phyloP scores from a whole-genome alignment of 208 protist species.

The Trypanosomatidae sp. region DNA sequence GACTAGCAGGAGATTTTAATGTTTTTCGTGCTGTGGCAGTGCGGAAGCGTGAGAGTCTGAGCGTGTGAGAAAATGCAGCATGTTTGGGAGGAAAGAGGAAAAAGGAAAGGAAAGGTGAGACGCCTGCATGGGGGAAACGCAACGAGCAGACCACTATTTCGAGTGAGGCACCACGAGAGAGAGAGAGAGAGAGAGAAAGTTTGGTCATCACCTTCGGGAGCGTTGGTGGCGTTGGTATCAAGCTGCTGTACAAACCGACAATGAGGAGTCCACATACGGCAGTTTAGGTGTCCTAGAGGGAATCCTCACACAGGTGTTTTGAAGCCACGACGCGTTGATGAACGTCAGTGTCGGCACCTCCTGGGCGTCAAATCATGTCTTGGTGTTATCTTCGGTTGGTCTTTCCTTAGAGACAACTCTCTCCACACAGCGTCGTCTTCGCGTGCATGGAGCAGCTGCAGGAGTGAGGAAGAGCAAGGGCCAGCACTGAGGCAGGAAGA shows the following conservation, averaged over 20 bases:
- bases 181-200: neutral
- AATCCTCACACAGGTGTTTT: neutral
- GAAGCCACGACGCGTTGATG: neutral
- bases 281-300: neutral
- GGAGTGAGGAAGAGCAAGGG: neutral
- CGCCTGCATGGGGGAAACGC: neutral
- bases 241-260: neutral
- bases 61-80: neutral
- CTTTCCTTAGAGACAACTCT: neutral
- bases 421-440: neutral
- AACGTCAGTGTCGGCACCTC: neutral
- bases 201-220: neutral
- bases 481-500: neutral
- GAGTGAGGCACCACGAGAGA: neutral
- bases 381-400: neutral
- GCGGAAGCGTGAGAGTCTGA: neutral
- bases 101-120: neutral
- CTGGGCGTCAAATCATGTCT: neutral
- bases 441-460: neutral
- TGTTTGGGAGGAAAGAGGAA: neutral
- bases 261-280: neutral
- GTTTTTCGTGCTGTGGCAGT: neutral
- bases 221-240: neutral
- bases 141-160: neutral
- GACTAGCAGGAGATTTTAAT: neutral